These are phyloP conservation scores for Terana coerulea DNA, from an alignment of 768 basidiomycete species.

Conservation along the genomic window DNA sequence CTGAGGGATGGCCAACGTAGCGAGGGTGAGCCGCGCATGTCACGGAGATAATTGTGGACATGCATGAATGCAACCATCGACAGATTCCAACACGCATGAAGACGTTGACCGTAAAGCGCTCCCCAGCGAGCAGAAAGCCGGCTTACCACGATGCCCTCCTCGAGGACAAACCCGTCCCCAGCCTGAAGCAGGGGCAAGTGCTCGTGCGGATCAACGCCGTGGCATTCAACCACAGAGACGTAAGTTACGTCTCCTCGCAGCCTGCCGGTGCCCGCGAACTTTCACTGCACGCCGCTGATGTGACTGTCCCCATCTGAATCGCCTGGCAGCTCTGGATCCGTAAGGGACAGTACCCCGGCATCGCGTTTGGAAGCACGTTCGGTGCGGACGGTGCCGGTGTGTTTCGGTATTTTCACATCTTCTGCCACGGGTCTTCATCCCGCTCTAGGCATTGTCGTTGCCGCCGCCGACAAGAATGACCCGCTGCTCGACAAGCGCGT, in stretches of 20 bases:
- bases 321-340: slow-evolving; percentile 66
- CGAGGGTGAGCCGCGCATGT: too few species aligned
- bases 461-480: slow-evolving; percentile 49
- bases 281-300: too few species aligned
- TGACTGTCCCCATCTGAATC: too few species aligned
- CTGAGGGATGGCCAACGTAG: too few species aligned
- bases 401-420: slow-evolving; percentile 12
- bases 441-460: slow-evolving; percentile 56
- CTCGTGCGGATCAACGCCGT: slow-evolving; percentile 67
- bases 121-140: slow-evolving; percentile 35
- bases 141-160: slow-evolving; percentile 56
- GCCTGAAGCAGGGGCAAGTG: slow-evolving; percentile 52
- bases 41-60: not conserved
- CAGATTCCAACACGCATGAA: slow-evolving; percentile 40
- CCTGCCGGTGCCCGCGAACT: not conserved
- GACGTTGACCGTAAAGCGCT: slow-evolving; percentile 46
- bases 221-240: slow-evolving; percentile 77
- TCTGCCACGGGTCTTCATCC: not conserved
- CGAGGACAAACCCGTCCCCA: slow-evolving; percentile 45
- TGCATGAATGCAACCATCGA: not conserved
- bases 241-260: slow-evolving; percentile 22
- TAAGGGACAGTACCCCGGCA: slow-evolving; percentile 61
- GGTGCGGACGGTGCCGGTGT: slow-evolving; percentile 76
- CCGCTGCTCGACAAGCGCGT: slow-evolving; percentile 59
- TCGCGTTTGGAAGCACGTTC: slow-evolving; percentile 54